Evolutionary conservation across 495 filamentous ascomycete species (phyloP).

Genomic region (Annulohypoxylon moriforme): DNA sequence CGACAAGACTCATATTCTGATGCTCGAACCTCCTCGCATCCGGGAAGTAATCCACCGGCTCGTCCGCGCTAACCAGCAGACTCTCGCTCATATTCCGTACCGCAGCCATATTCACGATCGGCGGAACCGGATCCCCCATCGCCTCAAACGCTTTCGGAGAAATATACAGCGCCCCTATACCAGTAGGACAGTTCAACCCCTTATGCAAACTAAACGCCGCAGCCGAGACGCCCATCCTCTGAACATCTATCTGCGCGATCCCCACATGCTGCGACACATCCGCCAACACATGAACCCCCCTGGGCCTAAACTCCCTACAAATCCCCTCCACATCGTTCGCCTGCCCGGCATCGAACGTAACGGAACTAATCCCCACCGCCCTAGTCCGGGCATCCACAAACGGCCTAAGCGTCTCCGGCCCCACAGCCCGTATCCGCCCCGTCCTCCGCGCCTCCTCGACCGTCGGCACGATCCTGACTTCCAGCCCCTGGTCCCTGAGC

Average conservation of each 20-base stretch:
- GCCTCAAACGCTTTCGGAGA: slow-evolving; percentile 23
- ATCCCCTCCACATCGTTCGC: slow-evolving; percentile 33
- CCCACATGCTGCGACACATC: slow-evolving; percentile 43
- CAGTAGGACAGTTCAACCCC: slow-evolving; percentile 40
- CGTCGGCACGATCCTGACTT: slow-evolving; percentile 37
- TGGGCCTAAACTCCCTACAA: slow-evolving; percentile 27
- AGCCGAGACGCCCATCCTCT: slow-evolving; percentile 33
- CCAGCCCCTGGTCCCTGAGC: slow-evolving; percentile 30
- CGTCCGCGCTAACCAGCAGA: slow-evolving; percentile 11
- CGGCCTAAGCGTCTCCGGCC: slow-evolving; percentile 30
- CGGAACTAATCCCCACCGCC: slow-evolving; percentile 36
- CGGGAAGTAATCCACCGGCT: slow-evolving; percentile 18
- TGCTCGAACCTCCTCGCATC: slow-evolving; percentile 42
- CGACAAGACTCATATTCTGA: slow-evolving; percentile 37
- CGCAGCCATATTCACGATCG: slow-evolving; percentile 34
- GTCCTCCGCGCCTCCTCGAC: slow-evolving; percentile 9
- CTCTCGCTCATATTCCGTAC: slow-evolving; percentile 20
- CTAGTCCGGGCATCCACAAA: slow-evolving; percentile 37
- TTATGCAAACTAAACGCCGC: slow-evolving; percentile 43
- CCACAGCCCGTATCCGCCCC: not conserved
- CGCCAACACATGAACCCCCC: slow-evolving; percentile 36
- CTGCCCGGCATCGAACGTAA: slow-evolving; percentile 38
- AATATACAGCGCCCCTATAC: slow-evolving; percentile 40
- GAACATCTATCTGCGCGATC: slow-evolving; percentile 35
- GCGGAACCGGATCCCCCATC: slow-evolving; percentile 27